Evolutionary conservation across 495 filamentous ascomycete species (phyloP), one percentile per base, ranked within the genome.

Genomic region (Bacidia gigantensis): DNA sequence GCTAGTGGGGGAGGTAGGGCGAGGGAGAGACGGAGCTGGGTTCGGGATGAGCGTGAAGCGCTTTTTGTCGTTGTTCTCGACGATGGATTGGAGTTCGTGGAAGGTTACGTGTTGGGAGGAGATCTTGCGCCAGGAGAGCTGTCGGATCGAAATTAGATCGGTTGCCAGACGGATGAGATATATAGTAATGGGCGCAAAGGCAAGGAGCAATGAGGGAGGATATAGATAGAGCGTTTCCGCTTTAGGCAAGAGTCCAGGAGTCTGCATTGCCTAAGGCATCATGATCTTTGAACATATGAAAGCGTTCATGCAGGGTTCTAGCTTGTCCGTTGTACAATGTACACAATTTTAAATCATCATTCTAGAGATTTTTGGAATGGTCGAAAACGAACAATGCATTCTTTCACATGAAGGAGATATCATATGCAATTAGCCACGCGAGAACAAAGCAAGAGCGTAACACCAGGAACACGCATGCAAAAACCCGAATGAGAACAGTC

Each of bases 11-110:
- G 53, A 40, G 2, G 64, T 44, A 18, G 39, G 26, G 0, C 50
- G 20, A 69, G 90, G 92, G 14, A 87, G 84, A 64, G 94, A 82
- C 2, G 22, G 40, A 7, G 52, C n/a, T 1, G 55, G 51, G 11
- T 50, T 38, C n/a, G 40, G 54, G 29, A 53, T 64, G 17, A 86
- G 68, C 0, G 67, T 74, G 72, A 94, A 98, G 18, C 92, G 87
- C 64, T 97, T 84, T 64, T 98, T 98, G 61, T 92, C 87, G 56
- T 86, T 89, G 20, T 72, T 73, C 9, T 67, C 64, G 39, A 96
- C 90, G 32, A 84, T 74, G n/a, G 69, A 51, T 26, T 72, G 63
- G 62, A 98, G 78, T 58, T 94, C 89, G 11, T 72, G 60, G 62
- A 96, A 78, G 12, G 83, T 84, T 11, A 83, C 75, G 48, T 82